A percentile compares a stretch with the other conserved stretches of the same genome.
Conservation (phyloP, 192 early-diverging fungal genomes). For the Entrophospora sp. region DNA sequence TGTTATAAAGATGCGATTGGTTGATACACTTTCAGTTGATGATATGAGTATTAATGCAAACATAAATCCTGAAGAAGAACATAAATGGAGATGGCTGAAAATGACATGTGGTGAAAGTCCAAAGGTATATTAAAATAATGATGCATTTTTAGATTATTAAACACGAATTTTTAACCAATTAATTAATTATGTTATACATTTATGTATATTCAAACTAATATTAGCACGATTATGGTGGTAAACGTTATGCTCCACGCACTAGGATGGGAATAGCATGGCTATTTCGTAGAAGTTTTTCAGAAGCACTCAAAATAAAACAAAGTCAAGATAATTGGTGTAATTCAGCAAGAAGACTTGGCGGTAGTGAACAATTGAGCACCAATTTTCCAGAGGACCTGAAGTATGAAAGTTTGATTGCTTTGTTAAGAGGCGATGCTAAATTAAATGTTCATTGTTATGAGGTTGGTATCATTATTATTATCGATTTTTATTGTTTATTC, state of each 20-base stretch:
- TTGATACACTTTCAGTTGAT: conserved; percentile 44
- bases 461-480: conserved; percentile 11
- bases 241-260: conserved; percentile 28
- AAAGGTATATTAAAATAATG: conserved; percentile 28
- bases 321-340: conserved; percentile 60
- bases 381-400: conserved; percentile 53
- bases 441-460: conserved; percentile 70
- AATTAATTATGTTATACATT: neutral
- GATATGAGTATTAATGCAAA: conserved; percentile 58
- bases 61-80: conserved; percentile 28
- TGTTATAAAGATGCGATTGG: conserved; percentile 52
- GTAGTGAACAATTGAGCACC: conserved; percentile 33
- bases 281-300: conserved; percentile 47
- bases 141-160: neutral
- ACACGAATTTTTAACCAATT: conserved; percentile 9
- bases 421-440: conserved; percentile 58
- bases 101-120: conserved; percentile 81
- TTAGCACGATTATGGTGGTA: neutral
- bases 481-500: neutral
- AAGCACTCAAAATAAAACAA: conserved; percentile 36
- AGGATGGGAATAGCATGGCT: conserved; percentile 61
- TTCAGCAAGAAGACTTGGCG: conserved; percentile 19
- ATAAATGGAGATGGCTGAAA: conserved; percentile 63
- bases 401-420: conserved; percentile 51
- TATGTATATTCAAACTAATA: neutral